Base-by-base conservation (phyloP, 495 filamentous ascomycete genomes). In the Penicillium canescens region DNA sequence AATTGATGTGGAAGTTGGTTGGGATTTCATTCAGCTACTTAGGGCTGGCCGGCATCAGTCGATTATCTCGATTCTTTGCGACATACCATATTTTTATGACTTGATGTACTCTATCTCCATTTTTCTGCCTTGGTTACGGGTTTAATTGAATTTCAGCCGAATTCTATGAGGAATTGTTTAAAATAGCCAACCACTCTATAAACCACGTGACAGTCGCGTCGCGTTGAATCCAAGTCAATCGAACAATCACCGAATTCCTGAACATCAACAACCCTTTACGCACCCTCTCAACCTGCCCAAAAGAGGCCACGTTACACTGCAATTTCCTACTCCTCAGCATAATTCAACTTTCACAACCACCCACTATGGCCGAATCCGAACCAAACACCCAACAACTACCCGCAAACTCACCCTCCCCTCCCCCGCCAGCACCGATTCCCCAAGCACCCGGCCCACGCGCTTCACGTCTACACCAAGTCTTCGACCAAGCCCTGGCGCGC, bases 361-460 rank as follows among this genome's bases (percentile, higher is more conserved):
- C 9, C 35, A 57, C 41, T 14, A 65, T 65, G 62, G 46, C 52
- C 33, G 59, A 55, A 48, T 28, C 37, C 8, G 56, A 50, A 40
- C 31, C 57, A 18, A 54, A 51, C 16, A 57, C 55, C 39, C 44
- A 50, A 28, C 39, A 50, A 46, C 56, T 36, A 34, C 56, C 50
- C 37, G 55, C 54, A 6, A 47, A 64, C 37, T 77, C 75, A 16
- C 73, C 74, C 21, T 78, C 84, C 4, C 85, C 82, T n/a, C 68
- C 80, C 3, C 80, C 82, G 20, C 65, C 73, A 26, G 76, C 82
- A 11, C 85, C 85, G 35, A 74, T 81, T 31, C 63, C 85, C 18
- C 72, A 77, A 56, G 78, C 85, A 1, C 89, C 89, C 0, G 91
- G 92, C 42, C 85, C 82, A 4, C 90, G 91, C 72, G 92, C 91